These are phyloP conservation scores for Rhypophila decipiens DNA, from an alignment of 495 filamentous ascomycete genomes.

Conservation along the genomic window DNA sequence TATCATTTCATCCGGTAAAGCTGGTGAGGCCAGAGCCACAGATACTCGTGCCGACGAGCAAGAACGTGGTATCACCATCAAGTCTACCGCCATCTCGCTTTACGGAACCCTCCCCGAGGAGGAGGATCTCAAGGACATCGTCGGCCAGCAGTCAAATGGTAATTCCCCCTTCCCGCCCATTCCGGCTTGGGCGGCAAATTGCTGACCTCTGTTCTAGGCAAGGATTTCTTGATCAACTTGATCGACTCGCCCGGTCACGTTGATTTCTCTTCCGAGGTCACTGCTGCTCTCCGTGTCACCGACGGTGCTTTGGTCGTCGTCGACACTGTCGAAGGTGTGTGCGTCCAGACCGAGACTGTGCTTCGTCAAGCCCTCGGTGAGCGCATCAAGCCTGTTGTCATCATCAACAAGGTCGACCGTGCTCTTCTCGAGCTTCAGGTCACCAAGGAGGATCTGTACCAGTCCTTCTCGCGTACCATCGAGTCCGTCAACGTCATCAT, in stretches of 20 bases:
- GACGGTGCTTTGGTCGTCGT: slow-evolving; percentile 99
- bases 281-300: slow-evolving; percentile 98
- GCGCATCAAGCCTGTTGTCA: slow-evolving; percentile 98
- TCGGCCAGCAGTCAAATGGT: slow-evolving; percentile 71
- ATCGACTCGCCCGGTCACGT: slow-evolving; percentile 99
- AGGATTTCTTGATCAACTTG: slow-evolving; percentile 99
- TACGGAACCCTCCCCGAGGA: slow-evolving; percentile 76
- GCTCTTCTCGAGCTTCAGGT: slow-evolving; percentile 97
- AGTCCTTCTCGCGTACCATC: slow-evolving; percentile 97
- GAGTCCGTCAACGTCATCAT: slow-evolving; percentile 99
- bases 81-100: slow-evolving; percentile 98
- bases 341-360: slow-evolving; percentile 99
- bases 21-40: slow-evolving; percentile 90
- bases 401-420: slow-evolving; percentile 99
- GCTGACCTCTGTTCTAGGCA: slow-evolving; percentile 38
- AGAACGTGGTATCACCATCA: slow-evolving; percentile 99
- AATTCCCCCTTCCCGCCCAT: slow-evolving; percentile 1
- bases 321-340: slow-evolving; percentile 99
- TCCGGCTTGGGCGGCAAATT: background rate
- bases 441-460: slow-evolving; percentile 98
- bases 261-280: slow-evolving; percentile 99
- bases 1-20: slow-evolving; percentile 98
- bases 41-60: slow-evolving; percentile 97
- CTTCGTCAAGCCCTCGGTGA: slow-evolving; percentile 98
- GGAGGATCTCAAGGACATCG: slow-evolving; percentile 92